Evolutionary conservation across 2,329 filamentous ascomycete genomes (phyloP), one percentile per base, ranked within the genome.

Genomic region (Colletotrichum sp.): DNA sequence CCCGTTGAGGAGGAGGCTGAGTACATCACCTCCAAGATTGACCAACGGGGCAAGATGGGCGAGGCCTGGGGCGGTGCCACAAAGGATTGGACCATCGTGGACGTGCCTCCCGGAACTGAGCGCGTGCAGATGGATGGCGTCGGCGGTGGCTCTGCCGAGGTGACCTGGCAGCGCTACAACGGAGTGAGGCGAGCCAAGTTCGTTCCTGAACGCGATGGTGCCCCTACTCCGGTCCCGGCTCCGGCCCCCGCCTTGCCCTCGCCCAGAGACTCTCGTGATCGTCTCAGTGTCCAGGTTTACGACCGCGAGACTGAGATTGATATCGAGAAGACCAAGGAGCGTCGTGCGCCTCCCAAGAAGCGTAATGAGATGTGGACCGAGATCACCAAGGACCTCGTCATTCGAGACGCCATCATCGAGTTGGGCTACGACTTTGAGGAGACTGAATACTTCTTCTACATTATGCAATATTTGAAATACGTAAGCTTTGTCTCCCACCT

Each of bases 361-460:
- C 86, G 90, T 36, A 90, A 91, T 72, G 92, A 94, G 76, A 95
- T 98, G 88, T 99, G 96, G 96, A 99, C 97, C 0, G 97, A 99
- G 85, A 95, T 99, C 80, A 98, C 96, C 62, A 98, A 98, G 86
- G 96, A 98, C 79, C 86, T 99, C 44, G 95, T 99, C 18, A 89
- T 93, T 75, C 92, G 94, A 68, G 96, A 98, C 83, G 97, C 97
- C 21, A 95, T 99, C 78, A 93, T 98, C 79, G 89, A 94, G 80
- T 87, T 93, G 82, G 95, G 95, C 4, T 99, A 98, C 84, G 93
- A 95, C 76, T 99, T 93, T 82, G 95, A 98, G 83, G 96, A 99
- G 88, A 97, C 95, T 0, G 94, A 95, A 70, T 92, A 90, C 77
- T 98, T 95, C 85, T 99, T 95, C 85, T 99, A 98, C 84, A 92